phyloP scores from a whole-genome alignment of 192 early-diverging fungal species.

The Oehlia diaphana region DNA sequence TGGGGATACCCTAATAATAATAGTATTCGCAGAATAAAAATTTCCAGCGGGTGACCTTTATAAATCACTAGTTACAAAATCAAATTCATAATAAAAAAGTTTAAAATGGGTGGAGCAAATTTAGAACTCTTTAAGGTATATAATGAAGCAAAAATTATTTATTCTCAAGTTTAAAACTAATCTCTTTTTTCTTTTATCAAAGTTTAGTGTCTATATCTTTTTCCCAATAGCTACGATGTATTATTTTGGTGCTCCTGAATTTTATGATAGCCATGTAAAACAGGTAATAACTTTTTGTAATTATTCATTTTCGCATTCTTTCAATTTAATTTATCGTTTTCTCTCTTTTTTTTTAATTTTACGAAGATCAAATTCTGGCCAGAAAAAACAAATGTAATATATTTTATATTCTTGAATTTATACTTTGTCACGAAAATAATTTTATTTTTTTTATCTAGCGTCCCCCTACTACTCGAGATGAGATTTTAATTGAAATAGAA shows the following conservation, averaged over 20 bases:
- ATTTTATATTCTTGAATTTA: background rate
- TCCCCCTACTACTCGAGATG: slow-evolving; percentile 43
- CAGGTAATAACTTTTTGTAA: slow-evolving; percentile 1
- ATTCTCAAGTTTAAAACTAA: background rate
- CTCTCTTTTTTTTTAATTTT: background rate
- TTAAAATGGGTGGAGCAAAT: slow-evolving; percentile 43
- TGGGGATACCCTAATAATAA: too few species aligned
- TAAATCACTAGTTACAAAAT: too few species aligned
- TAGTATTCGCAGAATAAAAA: too few species aligned
- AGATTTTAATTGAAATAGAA: slow-evolving; percentile 38
- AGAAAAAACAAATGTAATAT: slow-evolving; percentile 20
- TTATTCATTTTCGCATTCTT: background rate
- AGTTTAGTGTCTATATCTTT: slow-evolving; percentile 56
- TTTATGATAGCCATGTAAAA: slow-evolving; percentile 49
- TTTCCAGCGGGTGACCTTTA: too few species aligned
- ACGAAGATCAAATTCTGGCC: slow-evolving; percentile 44
- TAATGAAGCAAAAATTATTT: background rate
- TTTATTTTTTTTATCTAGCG: slow-evolving; percentile 26
- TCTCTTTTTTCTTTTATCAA: slow-evolving; percentile 4
- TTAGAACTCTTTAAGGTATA: slow-evolving; percentile 51
- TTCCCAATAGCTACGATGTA: slow-evolving; percentile 52
- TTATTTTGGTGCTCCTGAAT: slow-evolving; percentile 51
- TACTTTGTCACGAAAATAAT: background rate
- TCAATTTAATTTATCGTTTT: background rate
- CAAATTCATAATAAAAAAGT: background rate